A percentile compares a stretch with the other conserved stretches of the same genome.
Evolutionary conservation across 2,329 filamentous ascomycete genomes (phyloP).

Genomic region (Dactylellina sp.): DNA sequence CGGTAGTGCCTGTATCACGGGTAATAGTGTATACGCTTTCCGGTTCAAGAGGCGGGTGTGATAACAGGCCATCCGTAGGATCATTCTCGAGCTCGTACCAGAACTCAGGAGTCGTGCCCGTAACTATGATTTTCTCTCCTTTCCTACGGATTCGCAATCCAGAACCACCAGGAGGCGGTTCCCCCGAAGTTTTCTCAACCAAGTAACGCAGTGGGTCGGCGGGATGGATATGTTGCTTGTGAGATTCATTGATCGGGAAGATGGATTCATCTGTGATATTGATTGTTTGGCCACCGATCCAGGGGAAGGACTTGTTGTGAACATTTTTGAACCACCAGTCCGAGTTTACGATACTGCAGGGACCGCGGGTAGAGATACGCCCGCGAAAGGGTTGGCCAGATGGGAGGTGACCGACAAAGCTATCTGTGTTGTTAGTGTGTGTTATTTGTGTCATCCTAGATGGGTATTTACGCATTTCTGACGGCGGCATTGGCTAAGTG

Average conservation of each 20-base stretch:
- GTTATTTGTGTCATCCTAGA: neutral
- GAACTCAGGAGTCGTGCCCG: neutral
- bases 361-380: neutral
- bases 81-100: neutral
- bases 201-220: neutral
- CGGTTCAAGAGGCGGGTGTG: neutral
- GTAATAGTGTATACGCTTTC: neutral
- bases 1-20: neutral
- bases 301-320: slow-evolving; percentile 3
- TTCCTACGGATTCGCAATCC: neutral
- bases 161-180: neutral
- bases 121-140: neutral
- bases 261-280: slow-evolving; percentile 6
- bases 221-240: neutral
- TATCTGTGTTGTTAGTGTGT: slow-evolving; percentile 1
- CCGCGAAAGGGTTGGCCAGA: neutral
- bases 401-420: slow-evolving; percentile 10
- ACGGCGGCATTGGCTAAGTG: neutral
- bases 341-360: slow-evolving; percentile 12
- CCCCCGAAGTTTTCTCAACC: neutral
- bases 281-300: slow-evolving; percentile 14
- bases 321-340: slow-evolving; percentile 7
- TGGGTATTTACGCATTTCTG: neutral
- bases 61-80: neutral
- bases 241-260: neutral